A percentile compares a stretch with the other conserved stretches of the same genome.
Conservation (phyloP, 2,329 filamentous ascomycete genomes). For the Phoma sp. region DNA sequence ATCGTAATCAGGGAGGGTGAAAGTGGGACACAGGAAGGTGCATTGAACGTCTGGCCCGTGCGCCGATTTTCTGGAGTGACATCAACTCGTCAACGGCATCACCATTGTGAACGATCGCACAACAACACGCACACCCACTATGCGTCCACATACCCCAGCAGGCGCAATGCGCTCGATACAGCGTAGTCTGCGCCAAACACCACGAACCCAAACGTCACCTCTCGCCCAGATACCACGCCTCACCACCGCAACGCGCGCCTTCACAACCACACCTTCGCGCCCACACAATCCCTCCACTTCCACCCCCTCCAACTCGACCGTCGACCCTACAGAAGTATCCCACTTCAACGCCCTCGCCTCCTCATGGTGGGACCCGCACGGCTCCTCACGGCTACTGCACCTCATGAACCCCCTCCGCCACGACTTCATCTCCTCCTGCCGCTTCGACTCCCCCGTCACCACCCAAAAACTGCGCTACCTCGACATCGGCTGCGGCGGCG, state of each 20-base stretch:
- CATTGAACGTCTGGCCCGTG: constrained; percentile 4
- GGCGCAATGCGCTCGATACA: constrained; percentile 20
- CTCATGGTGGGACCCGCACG: constrained; percentile 96
- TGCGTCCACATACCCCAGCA: constrained; percentile 18
- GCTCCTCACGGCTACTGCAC: constrained; percentile 88
- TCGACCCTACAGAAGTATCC: constrained; percentile 86
- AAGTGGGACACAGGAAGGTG: background rate
- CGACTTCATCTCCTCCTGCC: constrained; percentile 55
- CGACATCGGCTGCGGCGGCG: constrained; percentile 93
- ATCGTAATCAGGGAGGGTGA: background rate
- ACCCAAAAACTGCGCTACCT: constrained; percentile 69
- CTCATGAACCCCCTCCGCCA: constrained; percentile 98
- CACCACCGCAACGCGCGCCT: constrained; percentile 15
- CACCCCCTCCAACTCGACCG: constrained; percentile 32
- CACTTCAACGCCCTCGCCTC: constrained; percentile 95
- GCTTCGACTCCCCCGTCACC: constrained; percentile 1
- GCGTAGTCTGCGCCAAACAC: background rate
- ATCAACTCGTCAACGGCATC: constrained; percentile 10
- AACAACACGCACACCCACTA: background rate
- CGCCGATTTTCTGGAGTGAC: constrained; percentile 12
- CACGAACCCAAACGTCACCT: background rate
- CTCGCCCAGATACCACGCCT: background rate
- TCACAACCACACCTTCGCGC: constrained; percentile 23
- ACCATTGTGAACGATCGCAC: background rate
- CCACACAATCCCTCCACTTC: constrained; percentile 22